Conservation (phyloP, 2,329 filamentous ascomycete genomes). For the Fusarium sp. region DNA sequence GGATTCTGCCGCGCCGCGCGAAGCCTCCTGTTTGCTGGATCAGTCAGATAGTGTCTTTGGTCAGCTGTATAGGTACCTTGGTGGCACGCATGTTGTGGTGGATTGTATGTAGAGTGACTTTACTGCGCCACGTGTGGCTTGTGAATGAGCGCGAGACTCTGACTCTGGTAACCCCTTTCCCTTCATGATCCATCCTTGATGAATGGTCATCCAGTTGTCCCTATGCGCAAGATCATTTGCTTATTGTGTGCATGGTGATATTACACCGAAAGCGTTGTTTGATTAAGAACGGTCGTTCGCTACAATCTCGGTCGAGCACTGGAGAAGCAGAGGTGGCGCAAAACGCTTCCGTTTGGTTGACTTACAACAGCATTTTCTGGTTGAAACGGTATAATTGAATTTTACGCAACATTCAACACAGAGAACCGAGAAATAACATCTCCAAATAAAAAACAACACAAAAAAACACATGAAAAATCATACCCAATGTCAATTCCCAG, state of each 20-base stretch:
- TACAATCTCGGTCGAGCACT: not conserved
- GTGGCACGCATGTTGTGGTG: not conserved
- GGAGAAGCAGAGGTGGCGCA: not conserved
- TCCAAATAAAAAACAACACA: not conserved
- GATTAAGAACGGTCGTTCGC: too few relatives aligned
- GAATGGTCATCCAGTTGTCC: not conserved
- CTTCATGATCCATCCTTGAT: not conserved
- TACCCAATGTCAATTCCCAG: not conserved
- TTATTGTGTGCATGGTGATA: not conserved
- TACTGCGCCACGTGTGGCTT: slow-evolving; percentile 34
- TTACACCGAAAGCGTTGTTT: not conserved
- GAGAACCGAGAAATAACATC: not conserved
- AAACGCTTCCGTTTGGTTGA: not conserved
- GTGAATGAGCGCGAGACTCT: not conserved
- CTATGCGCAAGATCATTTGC: not conserved
- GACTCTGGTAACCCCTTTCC: not conserved
- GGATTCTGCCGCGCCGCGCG: slow-evolving; percentile 44
- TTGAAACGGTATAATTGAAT: not conserved
- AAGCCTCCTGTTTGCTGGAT: slow-evolving; percentile 30
- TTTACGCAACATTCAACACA: not conserved
- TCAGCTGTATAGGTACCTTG: slow-evolving; percentile 7
- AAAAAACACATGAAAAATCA: not conserved
- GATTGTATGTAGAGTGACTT: slow-evolving; percentile 1
- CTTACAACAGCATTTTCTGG: not conserved
- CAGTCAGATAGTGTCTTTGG: slow-evolving; percentile 20